Evolutionary conservation across 805 yeast genomes (phyloP), one percentile per base, ranked within the genome.

Genomic region (Sporopachydermia quercuum): DNA sequence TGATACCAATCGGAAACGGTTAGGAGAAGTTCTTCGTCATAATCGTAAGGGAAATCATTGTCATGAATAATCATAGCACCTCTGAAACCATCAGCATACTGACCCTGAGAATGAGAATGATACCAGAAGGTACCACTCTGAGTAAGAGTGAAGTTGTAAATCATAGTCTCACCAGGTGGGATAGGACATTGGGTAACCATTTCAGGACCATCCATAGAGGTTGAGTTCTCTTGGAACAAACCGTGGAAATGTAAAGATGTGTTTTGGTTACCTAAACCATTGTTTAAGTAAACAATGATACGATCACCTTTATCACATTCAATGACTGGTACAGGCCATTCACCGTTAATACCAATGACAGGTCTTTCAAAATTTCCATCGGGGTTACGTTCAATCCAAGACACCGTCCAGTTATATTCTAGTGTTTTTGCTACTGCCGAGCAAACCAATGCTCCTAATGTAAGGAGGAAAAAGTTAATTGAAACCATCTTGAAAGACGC

Each of bases 121-220:
- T 89, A 91, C 98, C 98, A 91, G 68, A 68, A 91, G 15, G 94
- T 72, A 52, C 98, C 98, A 42, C 68, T 74, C 61, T 91, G 96
- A 38, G 71, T 72, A 44, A 86, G 84, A 18, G 95, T 80, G 61
- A 91, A 91, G 66, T 89, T 86, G 68, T 91, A 91, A 46, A 78
- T 59, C 61, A 74, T 66, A 15, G 81, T 70, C 44, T 72, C 71
- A 40, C 81, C 81, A 4, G 93, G 80, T n/a, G 82, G 76, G 47
- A 85, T 78, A 18, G 95, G 94, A 69, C 97, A 91, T 61, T 89
- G 96, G 27, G 83, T 74, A 37, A 89, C 67, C 72, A 73, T 65
- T 51, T 80, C 81, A 13, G 95, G 93, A 43, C 98, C 98, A 58
- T 89, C 98, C 89, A 81, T 80, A 54, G 70, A 77, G 50, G 56